phyloP scores from a whole-genome alignment of 176 grass and related monocot species.

The Raddia guianensis region DNA sequence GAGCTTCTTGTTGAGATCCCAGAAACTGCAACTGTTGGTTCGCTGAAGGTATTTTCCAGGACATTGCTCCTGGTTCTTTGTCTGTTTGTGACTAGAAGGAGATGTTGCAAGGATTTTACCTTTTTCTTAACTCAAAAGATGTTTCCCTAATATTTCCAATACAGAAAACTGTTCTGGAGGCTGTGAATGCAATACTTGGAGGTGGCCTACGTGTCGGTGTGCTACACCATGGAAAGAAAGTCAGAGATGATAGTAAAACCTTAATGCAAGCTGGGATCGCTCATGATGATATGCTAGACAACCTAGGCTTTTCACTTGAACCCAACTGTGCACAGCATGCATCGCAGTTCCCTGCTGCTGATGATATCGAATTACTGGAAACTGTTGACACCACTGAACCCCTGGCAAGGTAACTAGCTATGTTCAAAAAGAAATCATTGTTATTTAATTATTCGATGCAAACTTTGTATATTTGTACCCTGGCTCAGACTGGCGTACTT shows the following conservation, averaged over 20 bases:
- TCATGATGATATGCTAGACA: constrained; percentile 55
- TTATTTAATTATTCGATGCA: constrained; percentile 12
- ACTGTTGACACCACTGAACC: constrained; percentile 65
- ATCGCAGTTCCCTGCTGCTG: constrained; percentile 41
- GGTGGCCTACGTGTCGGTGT: constrained; percentile 75
- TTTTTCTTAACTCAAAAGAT: not conserved
- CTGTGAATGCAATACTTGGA: constrained; percentile 83
- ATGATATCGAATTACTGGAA: constrained; percentile 60
- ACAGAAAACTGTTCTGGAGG: constrained; percentile 92
- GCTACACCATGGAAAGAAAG: constrained; percentile 84
- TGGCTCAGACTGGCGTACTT: constrained; percentile 11
- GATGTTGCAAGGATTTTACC: not conserved
- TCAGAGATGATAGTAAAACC: constrained; percentile 83
- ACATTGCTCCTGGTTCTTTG: constrained; percentile 28
- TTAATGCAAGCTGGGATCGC: constrained; percentile 74
- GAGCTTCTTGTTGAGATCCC: constrained; percentile 95
- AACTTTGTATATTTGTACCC: not conserved
- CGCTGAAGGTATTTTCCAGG: constrained; percentile 70
- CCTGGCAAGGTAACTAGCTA: constrained; percentile 68
- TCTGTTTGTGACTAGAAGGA: not conserved
- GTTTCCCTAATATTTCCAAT: constrained; percentile 43
- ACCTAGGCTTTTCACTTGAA: constrained; percentile 83
- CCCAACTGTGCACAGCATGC: constrained; percentile 57
- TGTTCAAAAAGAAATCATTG: constrained; percentile 13
- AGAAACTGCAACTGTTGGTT: constrained; percentile 88